Conservation (phyloP, 257 asterid genomes). For the Eucommia ulmoides region DNA sequence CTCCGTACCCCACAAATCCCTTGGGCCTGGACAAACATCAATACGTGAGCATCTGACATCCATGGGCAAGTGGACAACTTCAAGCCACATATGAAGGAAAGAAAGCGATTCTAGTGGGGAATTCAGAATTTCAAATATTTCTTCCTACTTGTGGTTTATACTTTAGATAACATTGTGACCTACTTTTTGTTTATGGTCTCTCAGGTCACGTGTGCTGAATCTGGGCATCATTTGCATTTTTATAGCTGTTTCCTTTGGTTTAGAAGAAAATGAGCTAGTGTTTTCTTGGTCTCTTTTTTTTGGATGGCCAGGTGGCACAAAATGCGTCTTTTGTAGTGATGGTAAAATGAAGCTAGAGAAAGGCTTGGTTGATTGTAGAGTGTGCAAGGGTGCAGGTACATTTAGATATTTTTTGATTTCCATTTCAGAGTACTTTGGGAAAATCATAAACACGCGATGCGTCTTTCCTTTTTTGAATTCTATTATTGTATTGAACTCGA, state of each 20-base stretch:
- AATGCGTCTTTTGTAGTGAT: conserved; percentile 77
- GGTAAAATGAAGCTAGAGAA: conserved; percentile 85
- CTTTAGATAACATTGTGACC: not conserved
- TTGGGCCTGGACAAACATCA: too few species aligned
- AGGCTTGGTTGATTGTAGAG: conserved; percentile 74
- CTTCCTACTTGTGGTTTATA: too few species aligned
- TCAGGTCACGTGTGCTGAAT: not conserved
- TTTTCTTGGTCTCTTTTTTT: not conserved
- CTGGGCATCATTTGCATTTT: not conserved
- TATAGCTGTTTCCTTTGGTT: not conserved
- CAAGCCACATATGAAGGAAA: too few species aligned
- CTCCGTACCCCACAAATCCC: too few species aligned
- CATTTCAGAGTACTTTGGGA: not conserved
- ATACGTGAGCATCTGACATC: too few species aligned
- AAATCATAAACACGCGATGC: not conserved
- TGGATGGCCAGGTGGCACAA: conserved; percentile 69
- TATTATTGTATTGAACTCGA: not conserved
- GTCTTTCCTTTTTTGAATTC: not conserved
- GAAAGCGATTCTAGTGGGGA: too few species aligned
- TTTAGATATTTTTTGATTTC: not conserved
- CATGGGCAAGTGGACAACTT: too few species aligned
- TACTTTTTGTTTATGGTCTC: not conserved
- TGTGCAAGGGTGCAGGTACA: conserved; percentile 94
- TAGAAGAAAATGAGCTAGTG: not conserved
- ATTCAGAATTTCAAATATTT: too few species aligned